phyloP scores from a whole-genome alignment of 208 protist genomes.

The Trypanosoma rangeli region DNA sequence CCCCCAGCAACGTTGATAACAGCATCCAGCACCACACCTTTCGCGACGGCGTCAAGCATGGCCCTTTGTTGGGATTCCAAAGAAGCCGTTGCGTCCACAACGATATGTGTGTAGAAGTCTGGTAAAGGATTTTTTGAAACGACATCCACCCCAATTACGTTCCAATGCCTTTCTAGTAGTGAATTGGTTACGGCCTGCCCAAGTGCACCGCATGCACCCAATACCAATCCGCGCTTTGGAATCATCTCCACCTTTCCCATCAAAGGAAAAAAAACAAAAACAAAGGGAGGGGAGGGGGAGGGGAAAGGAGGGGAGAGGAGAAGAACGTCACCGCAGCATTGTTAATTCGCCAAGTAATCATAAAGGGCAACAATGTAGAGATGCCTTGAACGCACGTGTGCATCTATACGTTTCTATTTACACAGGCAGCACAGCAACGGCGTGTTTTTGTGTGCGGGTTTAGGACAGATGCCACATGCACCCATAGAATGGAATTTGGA shows the following conservation, averaged over 20 bases:
- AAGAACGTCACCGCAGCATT: neutral
- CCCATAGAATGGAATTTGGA: neutral
- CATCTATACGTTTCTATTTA: too few species aligned
- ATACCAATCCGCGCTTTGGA: constrained; percentile 39
- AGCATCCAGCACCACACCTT: constrained; percentile 41
- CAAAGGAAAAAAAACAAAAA: constrained; percentile 10
- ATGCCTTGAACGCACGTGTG: too few species aligned
- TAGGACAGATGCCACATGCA: too few species aligned
- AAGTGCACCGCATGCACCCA: constrained; percentile 58
- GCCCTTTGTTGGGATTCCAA: constrained; percentile 34
- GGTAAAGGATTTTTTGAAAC: constrained; percentile 16
- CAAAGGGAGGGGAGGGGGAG: too few species aligned
- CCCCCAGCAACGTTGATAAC: constrained; percentile 84
- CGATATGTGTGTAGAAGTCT: constrained; percentile 14
- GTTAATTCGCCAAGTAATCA: constrained; percentile 12
- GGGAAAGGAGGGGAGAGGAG: too few species aligned
- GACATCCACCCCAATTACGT: constrained; percentile 48
- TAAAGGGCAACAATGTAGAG: neutral
- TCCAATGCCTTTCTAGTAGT: constrained; percentile 30
- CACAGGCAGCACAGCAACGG: too few species aligned
- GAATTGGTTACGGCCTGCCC: constrained; percentile 36
- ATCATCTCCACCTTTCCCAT: constrained; percentile 14
- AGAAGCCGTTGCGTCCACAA: constrained; percentile 4
- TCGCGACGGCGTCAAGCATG: constrained; percentile 25
- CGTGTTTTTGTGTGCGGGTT: too few species aligned